Evolutionary conservation across 352 stramenopile species (phyloP).

Genomic region (Globisporangium recalcitrans): DNA sequence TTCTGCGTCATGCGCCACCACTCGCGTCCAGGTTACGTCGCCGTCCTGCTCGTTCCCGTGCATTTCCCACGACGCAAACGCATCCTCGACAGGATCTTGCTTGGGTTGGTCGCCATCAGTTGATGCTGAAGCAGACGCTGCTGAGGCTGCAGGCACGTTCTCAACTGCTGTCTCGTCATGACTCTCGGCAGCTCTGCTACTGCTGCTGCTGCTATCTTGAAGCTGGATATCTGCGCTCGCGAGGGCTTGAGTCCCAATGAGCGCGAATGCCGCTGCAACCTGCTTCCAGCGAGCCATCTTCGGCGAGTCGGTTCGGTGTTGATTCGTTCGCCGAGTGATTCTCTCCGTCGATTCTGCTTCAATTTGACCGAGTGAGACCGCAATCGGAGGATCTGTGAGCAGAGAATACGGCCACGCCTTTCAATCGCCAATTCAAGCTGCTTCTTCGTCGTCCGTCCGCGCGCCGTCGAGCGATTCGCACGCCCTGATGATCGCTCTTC

Average conservation of each 20-base stretch:
- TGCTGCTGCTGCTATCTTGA: background rate
- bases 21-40: background rate
- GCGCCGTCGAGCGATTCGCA: background rate
- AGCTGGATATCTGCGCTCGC: background rate
- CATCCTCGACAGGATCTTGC: background rate
- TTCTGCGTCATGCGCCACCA: background rate
- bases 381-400: background rate
- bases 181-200: background rate
- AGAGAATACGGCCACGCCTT: background rate
- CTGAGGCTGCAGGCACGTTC: background rate
- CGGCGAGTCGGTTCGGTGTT: background rate
- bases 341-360: background rate
- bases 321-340: background rate
- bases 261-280: background rate
- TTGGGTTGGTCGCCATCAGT: background rate
- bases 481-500: too few species aligned
- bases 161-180: background rate
- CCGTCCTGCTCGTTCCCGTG: background rate
- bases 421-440: background rate
- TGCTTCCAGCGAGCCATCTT: conserved; percentile 4
- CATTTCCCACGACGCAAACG: conserved; percentile 11
- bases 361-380: background rate
- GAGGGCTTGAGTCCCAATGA: background rate
- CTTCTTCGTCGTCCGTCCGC: background rate
- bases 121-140: background rate